Conservation (phyloP, 2,329 filamentous ascomycete genomes). For the Monilinia vaccinii-corymbosi region DNA sequence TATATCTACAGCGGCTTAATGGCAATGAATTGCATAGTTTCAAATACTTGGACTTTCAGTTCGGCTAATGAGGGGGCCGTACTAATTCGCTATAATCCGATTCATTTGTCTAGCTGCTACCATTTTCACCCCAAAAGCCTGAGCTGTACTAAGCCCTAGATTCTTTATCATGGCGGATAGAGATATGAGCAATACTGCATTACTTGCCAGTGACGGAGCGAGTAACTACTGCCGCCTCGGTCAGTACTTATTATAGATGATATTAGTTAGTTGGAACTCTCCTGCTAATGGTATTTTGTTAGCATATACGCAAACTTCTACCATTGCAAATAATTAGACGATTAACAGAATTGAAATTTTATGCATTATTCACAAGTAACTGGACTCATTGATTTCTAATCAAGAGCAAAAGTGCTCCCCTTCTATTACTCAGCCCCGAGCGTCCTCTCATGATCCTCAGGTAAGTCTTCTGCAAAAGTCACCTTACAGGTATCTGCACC, state of each 20-base stretch:
- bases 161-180: too few species aligned
- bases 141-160: background rate
- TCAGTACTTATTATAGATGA: background rate
- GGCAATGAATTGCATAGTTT: background rate
- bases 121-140: too few species aligned
- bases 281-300: background rate
- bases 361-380: background rate
- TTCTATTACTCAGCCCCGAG: background rate
- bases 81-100: background rate
- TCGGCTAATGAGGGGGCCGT: background rate
- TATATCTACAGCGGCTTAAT: background rate
- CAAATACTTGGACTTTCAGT: background rate
- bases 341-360: background rate
- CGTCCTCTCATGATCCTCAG: background rate
- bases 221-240: too few species aligned
- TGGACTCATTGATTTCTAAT: background rate
- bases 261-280: too few species aligned
- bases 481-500: background rate
- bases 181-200: background rate
- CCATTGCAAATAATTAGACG: background rate
- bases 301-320: background rate
- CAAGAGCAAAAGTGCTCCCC: background rate
- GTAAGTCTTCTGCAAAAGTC: background rate
- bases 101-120: background rate
- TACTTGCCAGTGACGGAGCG: background rate